phyloP scores from a whole-genome alignment of 2,329 filamentous ascomycete species.

The Neonectria magnoliae region DNA sequence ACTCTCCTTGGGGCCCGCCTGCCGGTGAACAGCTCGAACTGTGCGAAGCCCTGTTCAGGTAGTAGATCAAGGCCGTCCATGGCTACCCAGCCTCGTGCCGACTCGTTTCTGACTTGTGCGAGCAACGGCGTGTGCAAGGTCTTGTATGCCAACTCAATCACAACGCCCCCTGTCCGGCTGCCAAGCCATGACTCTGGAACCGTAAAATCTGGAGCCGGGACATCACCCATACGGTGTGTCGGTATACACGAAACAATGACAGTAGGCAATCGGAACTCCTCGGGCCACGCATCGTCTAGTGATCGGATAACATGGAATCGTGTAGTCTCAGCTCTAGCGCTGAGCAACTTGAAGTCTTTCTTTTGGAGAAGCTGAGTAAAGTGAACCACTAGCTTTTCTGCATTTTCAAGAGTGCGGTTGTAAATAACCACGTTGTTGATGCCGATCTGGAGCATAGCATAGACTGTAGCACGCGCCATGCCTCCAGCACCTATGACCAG shows the following conservation, averaged over 20 bases:
- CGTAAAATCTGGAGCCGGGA: slow-evolving; percentile 74
- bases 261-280: slow-evolving; percentile 70
- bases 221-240: slow-evolving; percentile 71
- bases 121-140: slow-evolving; percentile 77
- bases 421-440: slow-evolving; percentile 80
- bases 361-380: slow-evolving; percentile 68
- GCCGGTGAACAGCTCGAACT: slow-evolving; percentile 84
- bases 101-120: slow-evolving; percentile 69
- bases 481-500: slow-evolving; percentile 74
- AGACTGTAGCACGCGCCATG: slow-evolving; percentile 82
- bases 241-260: slow-evolving; percentile 83
- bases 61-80: slow-evolving; percentile 81
- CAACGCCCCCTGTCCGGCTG: slow-evolving; percentile 78
- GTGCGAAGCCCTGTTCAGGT: slow-evolving; percentile 82
- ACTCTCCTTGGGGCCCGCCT: slow-evolving; percentile 61
- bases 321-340: slow-evolving; percentile 55
- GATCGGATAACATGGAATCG: slow-evolving; percentile 68
- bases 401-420: slow-evolving; percentile 75
- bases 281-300: slow-evolving; percentile 71
- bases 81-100: slow-evolving; percentile 74
- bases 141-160: slow-evolving; percentile 80
- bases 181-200: slow-evolving; percentile 75
- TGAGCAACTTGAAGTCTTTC: slow-evolving; percentile 54
- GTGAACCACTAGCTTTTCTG: slow-evolving; percentile 73
- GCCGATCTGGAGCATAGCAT: slow-evolving; percentile 80